Base-by-base conservation (phyloP, 2,329 filamentous ascomycete genomes). In the Colletotrichum acutatum region DNA sequence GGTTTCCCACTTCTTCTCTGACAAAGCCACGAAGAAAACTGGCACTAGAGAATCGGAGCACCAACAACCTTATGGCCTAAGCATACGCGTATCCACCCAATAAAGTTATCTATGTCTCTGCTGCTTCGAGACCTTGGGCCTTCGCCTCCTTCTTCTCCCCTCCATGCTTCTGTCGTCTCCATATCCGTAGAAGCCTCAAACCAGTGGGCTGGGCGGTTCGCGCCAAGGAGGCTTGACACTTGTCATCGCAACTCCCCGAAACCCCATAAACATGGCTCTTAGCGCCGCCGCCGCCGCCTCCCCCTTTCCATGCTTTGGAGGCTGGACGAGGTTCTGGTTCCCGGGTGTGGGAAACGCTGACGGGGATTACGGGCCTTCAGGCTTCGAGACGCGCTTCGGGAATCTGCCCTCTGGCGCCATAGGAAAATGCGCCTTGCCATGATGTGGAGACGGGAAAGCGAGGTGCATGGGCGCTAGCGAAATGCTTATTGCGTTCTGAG, bases 61-160 rank as follows among this genome's bases (percentile, higher is more conserved):
- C 56, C 46, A 24, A 28, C 42, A 37, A 32, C 9, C 56, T 49
- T 61, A 67, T 30, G 52, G 19, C 8, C 63, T 28, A 67, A 61
- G 63, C 46, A 58, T 67, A 67, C 56, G 56, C 56, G 34, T 61
- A 57, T 62, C 68, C 62, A 61, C 57, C 49, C 12, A 57, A 71
- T 67, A 61, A 34, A 71, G 63, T 71, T 71, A 56, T 57, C 66
- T 49, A 24, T 63, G 66, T 52, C n/a, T 42, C 37, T 42, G 37
- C 37, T 42, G 37, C 37, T 42, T 42, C 16, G 37, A 42, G 7
- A 7, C 37, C 37, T 42, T 42, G 16, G 6, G 37, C 28, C 24
- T 28, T n/a, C 22, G 24, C 34, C 58, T 54, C 26, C 60, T 8
- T 34, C 14, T 37, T 30, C 14, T 12, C 19, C 26, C 19, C 26